Evolutionary conservation across 345 rosid species (phyloP).

Genomic region (Eucalyptus shirleyi): DNA sequence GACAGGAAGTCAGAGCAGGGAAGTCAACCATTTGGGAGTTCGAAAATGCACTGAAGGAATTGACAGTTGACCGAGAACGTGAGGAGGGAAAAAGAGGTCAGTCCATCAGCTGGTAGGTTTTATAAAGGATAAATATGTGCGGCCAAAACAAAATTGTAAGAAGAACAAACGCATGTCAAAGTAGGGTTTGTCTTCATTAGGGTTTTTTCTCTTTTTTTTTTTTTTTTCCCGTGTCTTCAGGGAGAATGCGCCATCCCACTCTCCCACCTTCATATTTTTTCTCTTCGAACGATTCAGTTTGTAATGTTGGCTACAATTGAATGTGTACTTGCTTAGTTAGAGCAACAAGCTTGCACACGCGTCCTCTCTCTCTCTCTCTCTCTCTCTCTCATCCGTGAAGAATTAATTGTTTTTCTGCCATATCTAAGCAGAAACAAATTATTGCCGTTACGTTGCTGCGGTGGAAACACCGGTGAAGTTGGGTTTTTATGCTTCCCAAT

Average conservation of each 20-base stretch:
- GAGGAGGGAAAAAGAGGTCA: neutral
- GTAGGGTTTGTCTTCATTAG: neutral
- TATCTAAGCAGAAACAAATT: neutral
- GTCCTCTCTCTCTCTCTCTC: neutral
- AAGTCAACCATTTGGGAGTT: constrained; percentile 5
- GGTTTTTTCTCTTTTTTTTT: neutral
- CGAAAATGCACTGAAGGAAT: neutral
- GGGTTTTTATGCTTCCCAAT: neutral
- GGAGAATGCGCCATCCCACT: neutral
- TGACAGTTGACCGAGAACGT: neutral
- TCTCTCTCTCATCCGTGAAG: neutral
- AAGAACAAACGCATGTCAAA: neutral
- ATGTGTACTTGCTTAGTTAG: neutral
- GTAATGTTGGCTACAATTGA: neutral
- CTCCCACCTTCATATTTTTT: neutral
- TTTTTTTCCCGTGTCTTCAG: neutral
- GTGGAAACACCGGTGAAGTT: neutral
- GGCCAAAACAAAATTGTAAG: neutral
- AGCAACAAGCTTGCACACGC: neutral
- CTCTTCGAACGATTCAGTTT: neutral
- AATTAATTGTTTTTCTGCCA: neutral
- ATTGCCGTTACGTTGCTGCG: neutral
- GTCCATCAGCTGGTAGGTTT: neutral
- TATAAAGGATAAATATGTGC: neutral
- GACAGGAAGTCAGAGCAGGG: constrained; percentile 2